Evolutionary conservation across 139 green algal species (phyloP).

Genomic region (Chlamydomonas sp.): DNA sequence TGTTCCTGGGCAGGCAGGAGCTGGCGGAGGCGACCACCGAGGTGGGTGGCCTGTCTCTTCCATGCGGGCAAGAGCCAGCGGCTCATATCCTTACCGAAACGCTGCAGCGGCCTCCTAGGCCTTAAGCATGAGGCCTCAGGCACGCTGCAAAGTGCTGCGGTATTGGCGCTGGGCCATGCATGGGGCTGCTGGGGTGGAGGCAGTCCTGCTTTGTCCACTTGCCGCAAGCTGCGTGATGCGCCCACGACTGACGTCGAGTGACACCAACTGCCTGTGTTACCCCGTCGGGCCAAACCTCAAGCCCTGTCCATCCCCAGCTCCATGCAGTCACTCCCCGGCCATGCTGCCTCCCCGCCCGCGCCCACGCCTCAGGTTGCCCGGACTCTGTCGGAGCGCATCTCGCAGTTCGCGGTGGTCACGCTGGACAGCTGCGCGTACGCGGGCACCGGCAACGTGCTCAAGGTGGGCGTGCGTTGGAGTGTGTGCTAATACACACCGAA

Average conservation of each 20-base stretch:
- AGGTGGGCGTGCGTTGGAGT: conserved; percentile 26
- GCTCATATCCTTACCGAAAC: no score
- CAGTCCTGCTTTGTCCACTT: no score
- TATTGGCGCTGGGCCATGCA: neutral
- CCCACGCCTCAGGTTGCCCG: conserved; percentile 74
- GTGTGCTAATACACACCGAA: neutral
- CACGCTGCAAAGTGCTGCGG: neutral
- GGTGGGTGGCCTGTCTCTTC: conserved; percentile 54
- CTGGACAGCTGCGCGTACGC: conserved; percentile 94
- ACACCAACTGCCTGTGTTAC: no score
- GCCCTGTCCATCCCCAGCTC: no score
- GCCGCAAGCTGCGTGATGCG: no score
- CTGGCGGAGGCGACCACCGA: conserved; percentile 94
- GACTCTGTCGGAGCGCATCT: conserved; percentile 88
- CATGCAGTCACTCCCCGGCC: neutral
- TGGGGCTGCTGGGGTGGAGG: no score
- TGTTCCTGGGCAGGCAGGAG: conserved; percentile 94
- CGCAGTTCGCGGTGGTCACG: conserved; percentile 72
- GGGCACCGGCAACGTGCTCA: conserved; percentile 96
- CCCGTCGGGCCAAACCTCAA: no score
- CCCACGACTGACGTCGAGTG: neutral
- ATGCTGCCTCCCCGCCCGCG: neutral
- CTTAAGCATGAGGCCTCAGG: neutral
- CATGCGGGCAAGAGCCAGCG: no score
- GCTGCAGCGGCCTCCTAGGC: no score